These are phyloP conservation scores for Boletus vinaceobasis DNA, from an alignment of 768 basidiomycete genomes.

Conservation along the genomic window DNA sequence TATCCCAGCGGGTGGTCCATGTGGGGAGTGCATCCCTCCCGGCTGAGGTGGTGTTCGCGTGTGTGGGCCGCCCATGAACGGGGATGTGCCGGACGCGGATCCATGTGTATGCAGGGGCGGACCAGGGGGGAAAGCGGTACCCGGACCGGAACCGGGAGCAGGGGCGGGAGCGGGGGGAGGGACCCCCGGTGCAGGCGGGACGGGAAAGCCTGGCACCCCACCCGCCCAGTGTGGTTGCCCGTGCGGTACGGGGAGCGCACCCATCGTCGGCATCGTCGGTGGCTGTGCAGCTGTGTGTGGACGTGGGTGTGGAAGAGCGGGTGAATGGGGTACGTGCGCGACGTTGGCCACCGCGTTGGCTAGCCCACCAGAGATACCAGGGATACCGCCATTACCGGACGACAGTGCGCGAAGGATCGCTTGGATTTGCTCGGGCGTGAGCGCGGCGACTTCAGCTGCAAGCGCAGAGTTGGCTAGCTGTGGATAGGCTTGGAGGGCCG, in stretches of 20 bases:
- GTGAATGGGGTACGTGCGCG: slow-evolving; percentile 11
- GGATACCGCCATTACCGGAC: slow-evolving; percentile 36
- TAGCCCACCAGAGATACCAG: slow-evolving; percentile 29
- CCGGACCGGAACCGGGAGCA: neutral
- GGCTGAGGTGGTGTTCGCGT: slow-evolving; percentile 24
- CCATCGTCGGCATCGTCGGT: slow-evolving; percentile 5
- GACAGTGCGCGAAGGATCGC: slow-evolving; percentile 58
- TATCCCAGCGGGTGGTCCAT: slow-evolving; percentile 2
- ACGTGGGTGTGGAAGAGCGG: neutral
- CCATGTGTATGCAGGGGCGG: neutral
- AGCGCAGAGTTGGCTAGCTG: slow-evolving; percentile 49
- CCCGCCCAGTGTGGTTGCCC: slow-evolving; percentile 19
- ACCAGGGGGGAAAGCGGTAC: slow-evolving; percentile 4
- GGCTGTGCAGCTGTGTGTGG: slow-evolving; percentile 14
- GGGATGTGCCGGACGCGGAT: neutral
- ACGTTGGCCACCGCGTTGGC: slow-evolving; percentile 24
- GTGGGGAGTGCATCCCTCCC: slow-evolving; percentile 19
- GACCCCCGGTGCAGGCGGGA: slow-evolving; percentile 16
- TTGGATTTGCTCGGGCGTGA: slow-evolving; percentile 76
- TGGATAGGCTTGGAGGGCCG: slow-evolving; percentile 30
- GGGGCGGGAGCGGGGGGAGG: neutral
- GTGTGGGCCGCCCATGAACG: slow-evolving; percentile 15
- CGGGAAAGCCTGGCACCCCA: slow-evolving; percentile 24
- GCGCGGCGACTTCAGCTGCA: slow-evolving; percentile 66
- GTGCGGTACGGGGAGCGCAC: slow-evolving; percentile 8